Percentiles rank a stretch among this genome's conserved stretches.
Evolutionary conservation across 2,329 filamentous ascomycete species (phyloP).

Genomic region (Colletotrichum musicola): DNA sequence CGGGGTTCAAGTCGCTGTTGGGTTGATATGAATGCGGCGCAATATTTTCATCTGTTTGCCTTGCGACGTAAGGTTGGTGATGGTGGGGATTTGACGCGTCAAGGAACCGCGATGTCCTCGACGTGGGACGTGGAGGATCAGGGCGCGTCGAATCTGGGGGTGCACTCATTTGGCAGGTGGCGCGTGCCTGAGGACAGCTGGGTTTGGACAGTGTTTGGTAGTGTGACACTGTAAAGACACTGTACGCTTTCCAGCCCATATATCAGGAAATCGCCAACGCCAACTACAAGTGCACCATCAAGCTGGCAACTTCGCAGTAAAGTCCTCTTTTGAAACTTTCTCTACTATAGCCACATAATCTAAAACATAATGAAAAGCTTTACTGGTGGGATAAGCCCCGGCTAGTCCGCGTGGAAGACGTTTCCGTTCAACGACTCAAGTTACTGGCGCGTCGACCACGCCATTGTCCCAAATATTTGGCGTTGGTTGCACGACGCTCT

Average conservation of each 20-base stretch:
- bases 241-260: not conserved
- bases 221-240: not conserved
- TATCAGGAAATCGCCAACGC: too few relatives aligned
- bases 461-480: not conserved
- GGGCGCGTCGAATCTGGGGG: slow-evolving; percentile 29
- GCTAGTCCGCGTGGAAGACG: not conserved
- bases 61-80: slow-evolving; percentile 25
- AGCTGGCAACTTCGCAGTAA: too few relatives aligned
- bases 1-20: slow-evolving; percentile 31
- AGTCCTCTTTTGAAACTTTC: too few relatives aligned
- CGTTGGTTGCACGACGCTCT: slow-evolving; percentile 7
- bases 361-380: not conserved
- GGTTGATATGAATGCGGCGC: slow-evolving; percentile 17
- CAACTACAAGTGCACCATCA: too few relatives aligned
- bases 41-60: slow-evolving; percentile 35
- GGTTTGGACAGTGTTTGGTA: not conserved
- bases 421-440: not conserved
- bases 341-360: too few relatives aligned
- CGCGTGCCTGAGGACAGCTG: slow-evolving; percentile 34
- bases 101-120: slow-evolving; percentile 27
- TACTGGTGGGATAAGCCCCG: not conserved
- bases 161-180: slow-evolving; percentile 23
- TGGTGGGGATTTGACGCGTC: slow-evolving; percentile 40
- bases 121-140: slow-evolving; percentile 25
- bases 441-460: not conserved